Evolutionary conservation across 495 filamentous ascomycete genomes (phyloP), one percentile per base, ranked within the genome.

Genomic region (Aspergillus cavernicola): DNA sequence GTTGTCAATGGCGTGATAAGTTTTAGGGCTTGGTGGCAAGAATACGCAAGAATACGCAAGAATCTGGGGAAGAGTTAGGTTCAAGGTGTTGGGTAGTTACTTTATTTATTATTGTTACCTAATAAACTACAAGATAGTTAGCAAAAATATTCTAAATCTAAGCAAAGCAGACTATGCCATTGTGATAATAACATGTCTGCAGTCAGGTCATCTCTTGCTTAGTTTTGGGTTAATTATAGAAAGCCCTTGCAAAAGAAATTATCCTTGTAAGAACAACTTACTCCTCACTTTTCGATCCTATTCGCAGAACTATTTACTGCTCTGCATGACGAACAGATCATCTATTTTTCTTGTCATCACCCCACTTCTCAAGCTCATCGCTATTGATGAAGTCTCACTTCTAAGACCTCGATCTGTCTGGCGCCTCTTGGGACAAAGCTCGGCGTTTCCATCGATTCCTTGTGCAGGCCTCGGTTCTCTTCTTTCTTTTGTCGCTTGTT

Each of bases 401-500:
- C 23, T 46, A 2, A 28, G 40, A 35, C 39, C 50, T 53, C 38
- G 35, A 45, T 44, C 39, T 29, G 20, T 16, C 50, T 45, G 41
- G 50, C 42, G 35, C 33, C 39, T 54, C 52, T 47, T 47, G 52
- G 42, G 13, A 8, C 42, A 47, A 22, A 47, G 43, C 43, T 54
- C 35, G 52, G 42, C 52, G 51, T 44, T 32, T 47, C 51, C 10
- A 39, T 46, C 15, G 31, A 32, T 47, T 36, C 13, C 39, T 37
- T 1, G 18, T 18, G 31, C 40, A 32, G 7, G 19, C 22, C n/a
- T 41, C 20, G 24, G 6, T 42, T 41, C 35, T 31, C 39, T 42
- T n/a, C 11, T 33, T 23, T 5, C 13, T 40, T 10, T 23, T 40
- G 6, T 18, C 3, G n/a, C 7, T 38, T 16, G 32, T 12, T 38